Base-by-base conservation (phyloP, 495 filamentous ascomycete species). In the Aeminium ludgeri region DNA sequence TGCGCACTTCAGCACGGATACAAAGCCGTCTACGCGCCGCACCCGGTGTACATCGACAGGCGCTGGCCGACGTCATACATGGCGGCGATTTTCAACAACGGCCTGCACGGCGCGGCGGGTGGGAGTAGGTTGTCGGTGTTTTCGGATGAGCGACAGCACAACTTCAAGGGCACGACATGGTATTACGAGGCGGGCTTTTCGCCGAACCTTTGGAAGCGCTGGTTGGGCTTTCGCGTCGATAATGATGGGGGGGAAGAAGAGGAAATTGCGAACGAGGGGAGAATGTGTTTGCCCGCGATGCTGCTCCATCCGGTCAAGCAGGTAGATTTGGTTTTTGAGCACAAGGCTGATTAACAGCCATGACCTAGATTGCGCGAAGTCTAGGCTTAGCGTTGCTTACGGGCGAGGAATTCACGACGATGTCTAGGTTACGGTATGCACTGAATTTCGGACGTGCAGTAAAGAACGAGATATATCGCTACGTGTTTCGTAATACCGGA, bases 21-120 rank as follows among this genome's bases (percentile, higher is more conserved):
- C 65, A 97, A 97, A 61, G 89, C 83, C 34, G 89, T 97, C 17
- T 94, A 77, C 52, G 84, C 78, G 10, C 89, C 89, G 1, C 89
- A 97, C 54, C 84, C 87, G 0, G 68, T 92, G 29, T 94, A 80
- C 55, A 72, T 97, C 17, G 89, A 97, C 56, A 80, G 89, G 33
- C 66, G 70, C 36, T 97, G 89, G 89, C 89, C 89, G 6, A 66
- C 70, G 2, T 64, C 69, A 23, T 82, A 86, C 50, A 71, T 95
- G 18, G 81, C 85, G 11, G 69, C 69, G 8, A 77, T 82, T 6
- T 80, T 95, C 60, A 94, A 95, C 52, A 81, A 70, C 19, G 87
- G 86, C 20, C 66, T 71, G 12, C 85, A 93, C 54, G 84, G 84
- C 23, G 82, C 82, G 0, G 72, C 72, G 1, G 77, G 76, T 15